These are phyloP conservation scores for Epichloe uncinata DNA, from an alignment of 2,329 filamentous ascomycete species.

Conservation along the genomic window DNA sequence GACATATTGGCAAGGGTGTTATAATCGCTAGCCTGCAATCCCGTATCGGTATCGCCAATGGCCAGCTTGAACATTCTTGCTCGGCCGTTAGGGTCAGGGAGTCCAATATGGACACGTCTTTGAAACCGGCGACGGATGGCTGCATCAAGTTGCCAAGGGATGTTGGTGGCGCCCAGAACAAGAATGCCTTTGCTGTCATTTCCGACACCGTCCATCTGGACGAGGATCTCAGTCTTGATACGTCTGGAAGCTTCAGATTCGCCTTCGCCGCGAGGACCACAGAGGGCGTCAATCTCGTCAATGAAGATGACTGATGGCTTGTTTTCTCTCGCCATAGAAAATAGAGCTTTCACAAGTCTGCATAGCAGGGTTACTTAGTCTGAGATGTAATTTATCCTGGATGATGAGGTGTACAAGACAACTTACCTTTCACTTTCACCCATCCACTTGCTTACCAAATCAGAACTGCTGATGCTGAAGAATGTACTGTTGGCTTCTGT, in stretches of 20 bases:
- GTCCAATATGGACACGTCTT: conserved; percentile 83
- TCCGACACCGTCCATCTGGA: conserved; percentile 98
- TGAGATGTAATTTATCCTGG: background rate
- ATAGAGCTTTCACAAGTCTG: conserved; percentile 89
- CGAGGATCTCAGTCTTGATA: conserved; percentile 96
- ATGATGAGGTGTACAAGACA: background rate
- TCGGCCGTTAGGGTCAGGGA: conserved; percentile 76
- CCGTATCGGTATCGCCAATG: conserved; percentile 84
- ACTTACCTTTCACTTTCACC: conserved; percentile 87
- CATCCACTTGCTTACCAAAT: conserved; percentile 99
- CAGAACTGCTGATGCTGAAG: conserved; percentile 95
- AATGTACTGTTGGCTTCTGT: conserved; percentile 99
- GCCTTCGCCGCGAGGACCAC: conserved; percentile 82
- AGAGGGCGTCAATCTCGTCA: conserved; percentile 93
- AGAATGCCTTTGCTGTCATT: conserved; percentile 89
- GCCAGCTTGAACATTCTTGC: conserved; percentile 93
- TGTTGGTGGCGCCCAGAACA: conserved; percentile 93
- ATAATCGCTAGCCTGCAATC: conserved; percentile 66
- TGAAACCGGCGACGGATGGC: conserved; percentile 96
- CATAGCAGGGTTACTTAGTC: conserved; percentile 10
- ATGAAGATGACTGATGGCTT: conserved; percentile 98
- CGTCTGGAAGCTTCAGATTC: conserved; percentile 94
- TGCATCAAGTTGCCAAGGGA: conserved; percentile 95
- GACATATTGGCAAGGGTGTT: conserved; percentile 66
- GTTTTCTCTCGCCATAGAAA: conserved; percentile 96